Percentiles rank a stretch among this genome's conserved stretches.
These are phyloP conservation scores for Leersia perrieri DNA, from an alignment of 176 grass and related monocot genomes.

Conservation along the genomic window DNA sequence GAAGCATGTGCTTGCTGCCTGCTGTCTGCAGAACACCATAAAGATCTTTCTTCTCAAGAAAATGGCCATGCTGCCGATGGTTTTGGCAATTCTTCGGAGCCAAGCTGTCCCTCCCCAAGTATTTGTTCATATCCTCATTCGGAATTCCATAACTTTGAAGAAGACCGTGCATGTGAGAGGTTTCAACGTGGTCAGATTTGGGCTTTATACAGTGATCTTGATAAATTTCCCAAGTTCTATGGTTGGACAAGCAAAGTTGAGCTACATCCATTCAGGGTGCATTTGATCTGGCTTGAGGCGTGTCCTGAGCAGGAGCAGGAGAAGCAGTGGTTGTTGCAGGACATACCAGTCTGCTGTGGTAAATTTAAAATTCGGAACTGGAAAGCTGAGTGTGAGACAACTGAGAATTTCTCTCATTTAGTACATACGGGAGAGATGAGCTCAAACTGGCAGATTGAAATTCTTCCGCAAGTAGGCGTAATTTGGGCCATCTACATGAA, in stretches of 20 bases:
- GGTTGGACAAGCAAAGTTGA: conserved; percentile 68
- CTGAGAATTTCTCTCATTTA: conserved; percentile 65
- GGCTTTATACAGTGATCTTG: conserved; percentile 79
- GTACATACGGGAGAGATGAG: conserved; percentile 16
- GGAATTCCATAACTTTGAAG: conserved; percentile 68
- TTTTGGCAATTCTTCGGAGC: neutral
- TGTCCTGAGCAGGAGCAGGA: conserved; percentile 51
- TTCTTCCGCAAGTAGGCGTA: conserved; percentile 54
- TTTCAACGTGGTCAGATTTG: conserved; percentile 78
- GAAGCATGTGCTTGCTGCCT: too few species aligned
- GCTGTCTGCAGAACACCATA: too few species aligned
- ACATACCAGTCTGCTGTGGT: conserved; percentile 64
- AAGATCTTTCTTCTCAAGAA: neutral
- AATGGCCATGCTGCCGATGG: conserved; percentile 13
- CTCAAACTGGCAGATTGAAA: conserved; percentile 29
- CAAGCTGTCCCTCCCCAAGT: too few species aligned
- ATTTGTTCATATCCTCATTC: conserved; percentile 57
- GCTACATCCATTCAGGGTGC: conserved; percentile 45
- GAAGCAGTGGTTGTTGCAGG: conserved; percentile 49
- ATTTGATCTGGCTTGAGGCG: conserved; percentile 78
- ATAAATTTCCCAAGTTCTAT: conserved; percentile 83
- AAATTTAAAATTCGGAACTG: conserved; percentile 52
- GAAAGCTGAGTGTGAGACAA: conserved; percentile 36
- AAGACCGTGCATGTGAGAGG: conserved; percentile 36
- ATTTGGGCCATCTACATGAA: conserved; percentile 83